phyloP scores from a whole-genome alignment of 2,329 filamentous ascomycete species.

The Botryotinia globosa region DNA sequence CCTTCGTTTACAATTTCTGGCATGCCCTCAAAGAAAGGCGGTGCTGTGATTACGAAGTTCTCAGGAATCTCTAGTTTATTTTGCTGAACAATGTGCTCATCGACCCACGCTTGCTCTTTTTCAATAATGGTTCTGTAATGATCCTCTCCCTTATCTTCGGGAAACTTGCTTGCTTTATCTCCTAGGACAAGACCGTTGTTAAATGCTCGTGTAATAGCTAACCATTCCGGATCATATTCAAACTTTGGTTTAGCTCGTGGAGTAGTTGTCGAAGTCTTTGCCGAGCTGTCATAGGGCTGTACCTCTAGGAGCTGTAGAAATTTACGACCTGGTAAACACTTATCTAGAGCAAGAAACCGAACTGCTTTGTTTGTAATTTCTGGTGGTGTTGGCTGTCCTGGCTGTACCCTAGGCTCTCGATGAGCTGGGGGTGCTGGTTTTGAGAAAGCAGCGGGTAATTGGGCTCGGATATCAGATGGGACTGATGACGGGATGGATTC shows the following conservation, averaged over 20 bases:
- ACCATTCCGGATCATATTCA: constrained; percentile 87
- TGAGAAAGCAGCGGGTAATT: constrained; percentile 74
- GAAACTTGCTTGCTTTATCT: constrained; percentile 50
- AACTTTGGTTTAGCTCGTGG: constrained; percentile 31
- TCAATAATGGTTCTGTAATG: constrained; percentile 67
- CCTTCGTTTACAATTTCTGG: constrained; percentile 59
- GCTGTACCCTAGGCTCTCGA: constrained; percentile 33
- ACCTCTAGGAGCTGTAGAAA: constrained; percentile 79
- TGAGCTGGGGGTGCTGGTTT: constrained; percentile 39
- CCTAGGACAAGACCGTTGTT: constrained; percentile 63
- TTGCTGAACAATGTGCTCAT: constrained; percentile 65
- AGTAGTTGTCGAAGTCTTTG: constrained; percentile 25
- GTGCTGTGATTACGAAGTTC: constrained; percentile 76
- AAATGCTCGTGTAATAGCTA: constrained; percentile 86
- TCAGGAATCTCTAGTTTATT: constrained; percentile 67
- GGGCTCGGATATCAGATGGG: constrained; percentile 63
- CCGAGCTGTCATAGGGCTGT: constrained; percentile 41
- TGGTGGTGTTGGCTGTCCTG: constrained; percentile 63
- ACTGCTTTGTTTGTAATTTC: constrained; percentile 77
- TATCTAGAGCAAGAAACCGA: constrained; percentile 86
- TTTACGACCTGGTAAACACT: constrained; percentile 75
- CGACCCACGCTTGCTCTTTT: constrained; percentile 72
- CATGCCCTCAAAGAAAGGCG: constrained; percentile 58
- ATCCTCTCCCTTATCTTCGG: constrained; percentile 64
- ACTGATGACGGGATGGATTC: constrained; percentile 41